Conservation (phyloP, 2,329 filamentous ascomycete genomes). For the Epichloe elymi region DNA sequence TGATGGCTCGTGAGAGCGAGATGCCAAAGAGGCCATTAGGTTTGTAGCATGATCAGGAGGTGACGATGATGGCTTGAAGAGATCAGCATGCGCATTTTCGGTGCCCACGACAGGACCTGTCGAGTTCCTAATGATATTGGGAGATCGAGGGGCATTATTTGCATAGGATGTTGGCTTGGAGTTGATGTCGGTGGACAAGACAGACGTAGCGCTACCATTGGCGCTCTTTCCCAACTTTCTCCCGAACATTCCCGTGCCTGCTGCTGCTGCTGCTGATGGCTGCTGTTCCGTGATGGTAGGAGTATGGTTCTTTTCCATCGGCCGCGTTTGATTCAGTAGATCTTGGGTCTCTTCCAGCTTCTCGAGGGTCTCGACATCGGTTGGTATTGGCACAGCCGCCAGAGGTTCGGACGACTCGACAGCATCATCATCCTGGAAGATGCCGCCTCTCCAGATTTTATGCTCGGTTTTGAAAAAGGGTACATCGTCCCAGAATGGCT, state of each 20-base stretch:
- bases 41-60: constrained; percentile 47
- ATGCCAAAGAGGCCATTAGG: constrained; percentile 57
- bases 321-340: constrained; percentile 25
- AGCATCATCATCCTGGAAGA: constrained; percentile 50
- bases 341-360: constrained; percentile 31
- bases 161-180: constrained; percentile 26
- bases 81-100: constrained; percentile 53
- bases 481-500: constrained; percentile 91
- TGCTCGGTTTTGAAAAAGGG: constrained; percentile 75
- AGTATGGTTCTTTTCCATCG: constrained; percentile 43
- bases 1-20: constrained; percentile 42
- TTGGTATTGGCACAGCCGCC: constrained; percentile 21
- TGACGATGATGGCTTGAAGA: constrained; percentile 42
- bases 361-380: constrained; percentile 37
- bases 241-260: constrained; percentile 33
- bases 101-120: constrained; percentile 54
- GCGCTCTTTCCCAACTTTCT: constrained; percentile 31
- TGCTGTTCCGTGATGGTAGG: constrained; percentile 29
- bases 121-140: constrained; percentile 28
- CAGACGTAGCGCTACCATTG: constrained; percentile 19
- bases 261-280: constrained; percentile 6
- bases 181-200: constrained; percentile 36
- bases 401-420: constrained; percentile 18
- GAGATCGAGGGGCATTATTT: constrained; percentile 19
- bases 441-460: constrained; percentile 72